Evolutionary conservation across 2,329 filamentous ascomycete species (phyloP).

Genomic region (Chaetomium olivaceum): DNA sequence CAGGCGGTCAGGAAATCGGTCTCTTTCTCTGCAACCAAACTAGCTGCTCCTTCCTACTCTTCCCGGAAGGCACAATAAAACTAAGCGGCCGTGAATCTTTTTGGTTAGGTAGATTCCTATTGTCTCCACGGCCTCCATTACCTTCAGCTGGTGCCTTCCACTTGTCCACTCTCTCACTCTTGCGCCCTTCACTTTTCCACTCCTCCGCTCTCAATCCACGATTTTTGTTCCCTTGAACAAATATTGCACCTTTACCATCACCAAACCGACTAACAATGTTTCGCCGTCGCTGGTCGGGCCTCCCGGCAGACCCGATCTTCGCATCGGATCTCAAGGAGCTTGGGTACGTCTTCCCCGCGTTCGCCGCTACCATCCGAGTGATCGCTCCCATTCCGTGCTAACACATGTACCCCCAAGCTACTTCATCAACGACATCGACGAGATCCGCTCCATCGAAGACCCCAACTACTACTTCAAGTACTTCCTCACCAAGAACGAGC

Average conservation of each 20-base stretch:
- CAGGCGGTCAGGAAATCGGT: not conserved
- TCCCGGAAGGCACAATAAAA: not conserved
- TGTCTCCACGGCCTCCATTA: not conserved
- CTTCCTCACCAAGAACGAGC: conserved; percentile 70
- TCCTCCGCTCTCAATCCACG: not conserved
- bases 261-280: conserved; percentile 61
- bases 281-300: conserved; percentile 64
- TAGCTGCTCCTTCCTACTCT: not conserved
- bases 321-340: conserved; percentile 66
- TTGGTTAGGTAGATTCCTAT: not conserved
- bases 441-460: conserved; percentile 69
- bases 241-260: not conserved
- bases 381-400: conserved; percentile 1
- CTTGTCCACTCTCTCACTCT: not conserved
- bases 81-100: not conserved
- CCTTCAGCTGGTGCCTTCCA: not conserved
- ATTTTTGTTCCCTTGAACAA: not conserved
- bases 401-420: conserved; percentile 55
- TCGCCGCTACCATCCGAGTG: not conserved
- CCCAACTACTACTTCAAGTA: conserved; percentile 73
- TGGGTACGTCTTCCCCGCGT: conserved; percentile 56
- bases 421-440: conserved; percentile 73
- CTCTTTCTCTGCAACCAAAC: too few species aligned
- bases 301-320: conserved; percentile 71
- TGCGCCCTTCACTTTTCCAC: not conserved